Evolutionary conservation across 345 rosid genomes (phyloP).

Genomic region (rapeseed (Brassica napus)): DNA sequence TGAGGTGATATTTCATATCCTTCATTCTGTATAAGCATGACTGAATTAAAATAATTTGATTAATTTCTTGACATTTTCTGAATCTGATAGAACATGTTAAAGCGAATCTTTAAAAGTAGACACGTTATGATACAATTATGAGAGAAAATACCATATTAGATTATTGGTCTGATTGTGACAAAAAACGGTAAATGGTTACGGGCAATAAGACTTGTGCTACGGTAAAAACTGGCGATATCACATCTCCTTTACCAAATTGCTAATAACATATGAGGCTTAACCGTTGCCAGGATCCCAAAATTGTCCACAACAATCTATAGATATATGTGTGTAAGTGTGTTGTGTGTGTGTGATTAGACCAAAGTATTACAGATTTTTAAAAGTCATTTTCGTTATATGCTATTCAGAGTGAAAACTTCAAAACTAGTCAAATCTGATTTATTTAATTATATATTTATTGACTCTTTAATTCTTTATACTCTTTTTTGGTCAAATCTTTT

Average conservation of each 20-base stretch:
- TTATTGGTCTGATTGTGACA: too few species aligned
- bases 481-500: neutral
- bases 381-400: neutral
- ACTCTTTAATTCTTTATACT: neutral
- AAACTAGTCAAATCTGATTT: conserved; percentile 5
- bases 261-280: neutral
- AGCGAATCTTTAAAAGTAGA: neutral
- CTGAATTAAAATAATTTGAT: neutral
- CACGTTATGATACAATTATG: neutral
- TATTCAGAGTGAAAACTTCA: neutral
- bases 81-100: neutral
- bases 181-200: too few species aligned
- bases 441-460: neutral
- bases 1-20: neutral
- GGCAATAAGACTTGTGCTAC: neutral
- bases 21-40: neutral
- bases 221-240: neutral
- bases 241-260: neutral
- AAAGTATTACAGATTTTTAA: conserved; percentile 1
- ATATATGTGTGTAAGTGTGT: neutral
- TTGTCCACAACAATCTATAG: neutral
- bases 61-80: neutral
- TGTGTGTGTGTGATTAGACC: neutral
- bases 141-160: neutral
- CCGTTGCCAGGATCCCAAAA: neutral